Evolutionary conservation across 176 grass and related monocot genomes (phyloP), one percentile per base, ranked within the genome.

Genomic region (Paspalum vaginatum): DNA sequence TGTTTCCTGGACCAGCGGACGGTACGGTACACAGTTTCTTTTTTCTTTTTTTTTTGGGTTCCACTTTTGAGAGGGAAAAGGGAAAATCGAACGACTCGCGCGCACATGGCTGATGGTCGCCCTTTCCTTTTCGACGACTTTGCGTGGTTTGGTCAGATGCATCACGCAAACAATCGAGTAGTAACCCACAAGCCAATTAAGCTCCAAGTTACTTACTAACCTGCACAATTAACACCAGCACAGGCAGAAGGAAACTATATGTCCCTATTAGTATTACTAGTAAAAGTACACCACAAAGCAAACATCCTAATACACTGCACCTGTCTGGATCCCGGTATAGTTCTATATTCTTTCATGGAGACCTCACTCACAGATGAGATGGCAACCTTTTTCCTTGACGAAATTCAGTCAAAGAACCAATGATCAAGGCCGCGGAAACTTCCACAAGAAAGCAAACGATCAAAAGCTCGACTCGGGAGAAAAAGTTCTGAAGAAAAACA

Each of bases 1-100:
- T 63, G 82, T 80, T 11, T 12, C 77, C 41, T 85, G 77, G 77
- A 89, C 63, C 82, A 85, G 25, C 6, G 59, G 55, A 74, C 52
- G 63, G 69, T 54, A 74, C 52, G 63, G 69, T 54, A 47, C 76
- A 53, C 76, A 6, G 37, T 40, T 75, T 72, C 44, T 70, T 40
- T 55, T 75, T 60, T 3, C 4, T 10, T 4, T 65, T 24, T 3
- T 16, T 25, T 25, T 59, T 9, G n/a, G n/a, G n/a, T n/a, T n/a
- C 32, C 32, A 1, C 32, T 32, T 32, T 32, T 32, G 2, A 32
- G 32, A 32, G 2, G 32, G 32, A 32, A 32, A 32, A n/a, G n/a
- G n/a, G n/a, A n/a, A 32, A 32, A 32, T 32, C 32, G 32, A 32
- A 32, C 32, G 3, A 32, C 32, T 32, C 32, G 32, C 32, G 3